Evolutionary conservation across 1,284 basidiomycete species (phyloP), one percentile per base, ranked within the genome.

Genomic region (Microbotryum saponariae): DNA sequence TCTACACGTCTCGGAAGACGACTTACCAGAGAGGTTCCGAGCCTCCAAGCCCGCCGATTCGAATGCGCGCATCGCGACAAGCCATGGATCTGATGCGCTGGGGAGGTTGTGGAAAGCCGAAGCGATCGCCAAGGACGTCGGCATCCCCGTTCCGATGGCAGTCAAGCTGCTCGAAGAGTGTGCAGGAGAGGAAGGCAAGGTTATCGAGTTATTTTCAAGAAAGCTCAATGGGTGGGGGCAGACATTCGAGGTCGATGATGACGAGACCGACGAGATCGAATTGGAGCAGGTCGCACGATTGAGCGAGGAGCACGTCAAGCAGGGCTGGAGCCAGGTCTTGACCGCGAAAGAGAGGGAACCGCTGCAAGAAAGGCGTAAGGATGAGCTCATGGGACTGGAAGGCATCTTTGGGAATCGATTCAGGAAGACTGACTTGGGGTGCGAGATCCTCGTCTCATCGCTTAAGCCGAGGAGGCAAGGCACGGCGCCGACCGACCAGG

Each of bases 51-150:
- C 69, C 4, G 57, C 70, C 0, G 71, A 70, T 50, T 63, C 66
- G n/a, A 69, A 60, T 20, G 64, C 66, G 25, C 59, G 71, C 6
- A 68, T 70, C 44, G 68, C 67, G 16, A 70, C 65, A 37, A 56
- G 56, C 31, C 48, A 61, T 18, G 69, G 65, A 65, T 55, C 74
- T 20, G 81, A 82, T 42, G 82, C 85, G 61, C 75, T 96, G 21
- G 86, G 85, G 65, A 81, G 78, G 59, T 81, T 87, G 18, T 97
- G 93, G 93, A 77, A 87, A 2, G 82, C 86, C 64, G 89, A 96
- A 58, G 84, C 85, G 71, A 83, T 89, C 3, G 80, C 86, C 59
- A 91, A 90, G 72, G 83, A 88, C 72, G 88, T 86, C 49, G 92
- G 91, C 3, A 92, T 86, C 78, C 91, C 91, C 8, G 76, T 82